Evolutionary conservation across 352 stramenopile genomes (phyloP).

Genomic region (Globisporangium lucens): DNA sequence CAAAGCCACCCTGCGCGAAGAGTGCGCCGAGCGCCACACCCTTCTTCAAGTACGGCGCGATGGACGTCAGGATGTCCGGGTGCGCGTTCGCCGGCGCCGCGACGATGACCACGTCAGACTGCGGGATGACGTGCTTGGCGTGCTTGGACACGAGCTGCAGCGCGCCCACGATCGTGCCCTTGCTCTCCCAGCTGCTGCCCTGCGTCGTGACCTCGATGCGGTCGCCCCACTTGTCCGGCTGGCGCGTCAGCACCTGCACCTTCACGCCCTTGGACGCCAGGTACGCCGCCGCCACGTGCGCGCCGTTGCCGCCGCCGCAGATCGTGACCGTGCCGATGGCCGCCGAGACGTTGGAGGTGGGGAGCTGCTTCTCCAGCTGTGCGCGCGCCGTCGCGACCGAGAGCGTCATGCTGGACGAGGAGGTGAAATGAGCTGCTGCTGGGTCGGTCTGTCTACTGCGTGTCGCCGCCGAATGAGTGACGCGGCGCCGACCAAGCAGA

Average conservation of each 20-base stretch:
- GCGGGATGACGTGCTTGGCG: constrained; percentile 79
- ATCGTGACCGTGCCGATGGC: constrained; percentile 81
- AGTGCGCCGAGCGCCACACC: constrained; percentile 83
- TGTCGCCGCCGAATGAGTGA: constrained; percentile 7
- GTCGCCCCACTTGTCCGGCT: constrained; percentile 78
- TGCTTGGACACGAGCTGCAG: constrained; percentile 79
- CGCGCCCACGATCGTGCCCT: constrained; percentile 67
- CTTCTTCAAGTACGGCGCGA: constrained; percentile 85
- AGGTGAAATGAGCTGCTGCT: neutral
- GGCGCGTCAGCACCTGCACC: constrained; percentile 80
- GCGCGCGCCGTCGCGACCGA: constrained; percentile 68
- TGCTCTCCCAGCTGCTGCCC: constrained; percentile 84
- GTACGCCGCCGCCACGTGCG: constrained; percentile 88
- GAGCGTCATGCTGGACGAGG: constrained; percentile 49
- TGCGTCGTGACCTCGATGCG: constrained; percentile 75
- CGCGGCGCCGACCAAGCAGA: neutral
- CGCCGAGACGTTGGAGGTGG: constrained; percentile 18
- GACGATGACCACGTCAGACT: constrained; percentile 88
- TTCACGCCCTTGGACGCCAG: constrained; percentile 81
- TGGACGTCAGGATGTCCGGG: constrained; percentile 69
- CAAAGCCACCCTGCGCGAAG: constrained; percentile 91
- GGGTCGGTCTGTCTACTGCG: neutral
- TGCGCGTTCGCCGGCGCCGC: constrained; percentile 89
- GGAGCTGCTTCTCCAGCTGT: constrained; percentile 54
- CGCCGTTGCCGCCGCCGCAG: constrained; percentile 90